These are phyloP conservation scores for Chalciporus piperatoides DNA, from an alignment of 1,284 basidiomycete genomes.

Conservation along the genomic window DNA sequence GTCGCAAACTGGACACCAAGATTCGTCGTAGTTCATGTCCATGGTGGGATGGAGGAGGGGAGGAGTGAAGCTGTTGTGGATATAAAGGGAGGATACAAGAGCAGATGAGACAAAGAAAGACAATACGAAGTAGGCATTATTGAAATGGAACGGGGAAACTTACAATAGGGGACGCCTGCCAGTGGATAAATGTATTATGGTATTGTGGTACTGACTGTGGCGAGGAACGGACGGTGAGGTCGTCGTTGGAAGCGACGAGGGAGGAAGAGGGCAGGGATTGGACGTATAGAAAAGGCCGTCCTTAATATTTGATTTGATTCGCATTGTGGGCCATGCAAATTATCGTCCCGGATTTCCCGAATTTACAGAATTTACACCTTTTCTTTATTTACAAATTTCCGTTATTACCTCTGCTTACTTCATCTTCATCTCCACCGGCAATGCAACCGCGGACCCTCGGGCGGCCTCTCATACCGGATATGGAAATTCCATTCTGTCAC, in stretches of 20 bases:
- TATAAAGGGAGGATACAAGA: constrained; percentile 16
- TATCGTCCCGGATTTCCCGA: constrained; percentile 29
- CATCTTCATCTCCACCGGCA: constrained; percentile 29
- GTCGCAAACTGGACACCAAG: constrained; percentile 73
- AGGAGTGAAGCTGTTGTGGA: not conserved
- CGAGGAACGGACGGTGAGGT: not conserved
- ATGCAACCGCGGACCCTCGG: constrained; percentile 33
- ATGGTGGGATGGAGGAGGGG: constrained; percentile 15
- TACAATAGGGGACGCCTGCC: constrained; percentile 12
- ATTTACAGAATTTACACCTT: constrained; percentile 24
- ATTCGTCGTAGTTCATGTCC: constrained; percentile 55
- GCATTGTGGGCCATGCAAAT: constrained; percentile 20
- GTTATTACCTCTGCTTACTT: constrained; percentile 34
- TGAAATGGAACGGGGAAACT: constrained; percentile 17
- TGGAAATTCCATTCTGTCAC: constrained; percentile 27
- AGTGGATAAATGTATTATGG: not conserved
- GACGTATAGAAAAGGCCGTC: constrained; percentile 29
- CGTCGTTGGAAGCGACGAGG: constrained; percentile 13
- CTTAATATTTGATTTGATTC: constrained; percentile 40
- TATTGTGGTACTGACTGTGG: not conserved
- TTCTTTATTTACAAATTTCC: constrained; percentile 29
- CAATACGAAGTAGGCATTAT: not conserved
- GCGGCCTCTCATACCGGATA: constrained; percentile 15
- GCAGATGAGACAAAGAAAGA: constrained; percentile 22
- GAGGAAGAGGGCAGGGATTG: constrained; percentile 19